Evolutionary conservation across 2,329 filamentous ascomycete genomes (phyloP), one percentile per base, ranked within the genome.

Genomic region (Cytospora schulzeri): DNA sequence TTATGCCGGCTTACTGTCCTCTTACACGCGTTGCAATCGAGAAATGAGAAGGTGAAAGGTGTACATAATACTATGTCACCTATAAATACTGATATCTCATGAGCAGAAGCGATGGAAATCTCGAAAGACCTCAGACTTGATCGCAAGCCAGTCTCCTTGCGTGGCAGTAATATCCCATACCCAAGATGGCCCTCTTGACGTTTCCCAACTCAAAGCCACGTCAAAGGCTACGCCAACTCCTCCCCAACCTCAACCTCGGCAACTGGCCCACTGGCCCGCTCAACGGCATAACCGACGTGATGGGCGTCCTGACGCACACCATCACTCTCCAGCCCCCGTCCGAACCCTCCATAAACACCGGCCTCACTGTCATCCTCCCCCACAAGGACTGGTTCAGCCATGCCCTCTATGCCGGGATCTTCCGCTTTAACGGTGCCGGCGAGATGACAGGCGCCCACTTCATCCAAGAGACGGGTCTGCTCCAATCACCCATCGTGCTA

Each of bases 391-490:
- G 81, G 80, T 76, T 76, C 70, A 66, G 76, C 53, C 75, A 77
- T 12, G 79, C 79, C 50, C 80, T 77, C 61, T 80, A 83, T 55
- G 78, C 81, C 4, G 79, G 79, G n/a, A 70, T 83, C 56, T 88
- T 88, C 74, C 80, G 81, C 66, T 88, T 89, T 77, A 89, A 89
- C 68, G 86, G 87, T 62, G 83, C 81, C 54, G 86, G 87, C 51
- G 85, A 88, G 73, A 77, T 88, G 76, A 88, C 86, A 0, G 85
- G 86, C 2, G 78, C 77, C 12, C 84, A 88, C 69, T 87, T 84
- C 81, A 83, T 89, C 65, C 79, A 85, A 19, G 87, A 89, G 71
- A 85, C 85, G 0, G 86, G 86, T 0, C 76, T 87, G 4, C 73
- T 88, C 4, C 80, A 83, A 61, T 85, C 82, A 3, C 87, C 86